Conservation (phyloP, 2,329 filamentous ascomycete genomes). For the Colletotrichum musicola region DNA sequence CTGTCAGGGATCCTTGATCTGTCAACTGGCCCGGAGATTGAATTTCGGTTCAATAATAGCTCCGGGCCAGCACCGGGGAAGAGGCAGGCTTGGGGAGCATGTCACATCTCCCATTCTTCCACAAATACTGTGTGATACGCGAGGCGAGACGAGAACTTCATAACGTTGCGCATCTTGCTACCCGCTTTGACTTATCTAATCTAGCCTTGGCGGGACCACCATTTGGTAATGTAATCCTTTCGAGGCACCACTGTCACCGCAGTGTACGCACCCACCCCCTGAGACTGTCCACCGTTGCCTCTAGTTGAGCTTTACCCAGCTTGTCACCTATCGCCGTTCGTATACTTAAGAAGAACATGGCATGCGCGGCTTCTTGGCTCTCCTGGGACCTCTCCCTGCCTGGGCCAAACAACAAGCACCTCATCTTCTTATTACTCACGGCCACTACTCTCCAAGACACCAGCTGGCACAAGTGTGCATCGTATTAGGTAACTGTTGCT, state of each 20-base stretch:
- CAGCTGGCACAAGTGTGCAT: conserved; percentile 2
- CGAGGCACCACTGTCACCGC: conserved; percentile 18
- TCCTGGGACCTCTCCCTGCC: no score
- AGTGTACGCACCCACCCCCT: conserved; percentile 6
- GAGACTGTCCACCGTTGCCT: conserved; percentile 16
- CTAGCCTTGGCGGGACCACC: conserved; percentile 31
- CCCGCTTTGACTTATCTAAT: conserved; percentile 29
- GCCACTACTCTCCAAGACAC: conserved; percentile 4
- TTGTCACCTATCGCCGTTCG: no score
- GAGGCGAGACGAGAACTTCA: no score
- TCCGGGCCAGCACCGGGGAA: conserved; percentile 11
- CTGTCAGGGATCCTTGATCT: conserved; percentile 9
- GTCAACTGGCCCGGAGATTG: conserved; percentile 10
- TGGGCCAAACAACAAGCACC: not conserved
- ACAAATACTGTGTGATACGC: no score
- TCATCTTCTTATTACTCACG: not conserved
- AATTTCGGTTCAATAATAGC: conserved; percentile 28
- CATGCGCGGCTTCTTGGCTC: no score
- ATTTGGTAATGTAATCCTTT: conserved; percentile 27
- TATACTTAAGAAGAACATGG: no score
- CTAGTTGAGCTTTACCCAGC: conserved; percentile 21
- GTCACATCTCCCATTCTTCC: no score
- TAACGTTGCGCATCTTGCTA: not conserved
- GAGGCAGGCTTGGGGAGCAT: no score
- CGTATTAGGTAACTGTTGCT: conserved; percentile 35